Evolutionary conservation across 176 grass and related monocot species (phyloP), one percentile per base, ranked within the genome.

Genomic region (Poa annua): DNA sequence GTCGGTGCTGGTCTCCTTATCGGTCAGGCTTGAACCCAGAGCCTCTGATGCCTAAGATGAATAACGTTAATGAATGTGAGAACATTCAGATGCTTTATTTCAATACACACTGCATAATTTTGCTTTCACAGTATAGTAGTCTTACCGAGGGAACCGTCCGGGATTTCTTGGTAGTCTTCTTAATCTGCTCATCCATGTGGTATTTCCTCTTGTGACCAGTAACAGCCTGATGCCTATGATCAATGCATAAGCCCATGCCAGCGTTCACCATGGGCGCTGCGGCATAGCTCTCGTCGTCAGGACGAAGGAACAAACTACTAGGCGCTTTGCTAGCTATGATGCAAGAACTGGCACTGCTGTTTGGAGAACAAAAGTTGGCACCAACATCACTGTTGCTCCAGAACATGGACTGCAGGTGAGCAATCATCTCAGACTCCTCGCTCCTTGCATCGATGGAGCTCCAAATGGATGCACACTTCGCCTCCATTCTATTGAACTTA

Each of bases 361-460:
- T 68, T 13, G 70, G 52, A 85, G 82, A 81, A n/a, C 52, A 60
- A 62, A 77, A 12, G 52, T 75, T 71, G 52, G 8, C 21, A 81
- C 67, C 82, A 85, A 49, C 61, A 44, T 70, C 44, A 44, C 10
- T 81, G 77, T 64, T 67, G 82, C 71, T 36, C 82, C 82, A 89
- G 42, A 85, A 81, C 83, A 89, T 89, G 19, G 87, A 85, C 63
- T 85, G 63, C 52, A 89, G 62, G 33, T 89, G 83, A 71, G 77
- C 77, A 85, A 85, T 81, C 82, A 85, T 85, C 71, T 89, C 87
- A 81, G 87, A 89, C 75, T 85, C 82, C 62, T 89, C 87, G 1
- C 53, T 77, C 14, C 14, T 82, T 11, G 35, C 50, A 57, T 82
- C 36, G 10, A 14, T 35, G 7, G 51, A 32, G 66, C 80, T 57